A percentile compares a stretch with the other conserved stretches of the same genome.
phyloP scores from a whole-genome alignment of 768 basidiomycete species.

The Clathrus columnatus region DNA sequence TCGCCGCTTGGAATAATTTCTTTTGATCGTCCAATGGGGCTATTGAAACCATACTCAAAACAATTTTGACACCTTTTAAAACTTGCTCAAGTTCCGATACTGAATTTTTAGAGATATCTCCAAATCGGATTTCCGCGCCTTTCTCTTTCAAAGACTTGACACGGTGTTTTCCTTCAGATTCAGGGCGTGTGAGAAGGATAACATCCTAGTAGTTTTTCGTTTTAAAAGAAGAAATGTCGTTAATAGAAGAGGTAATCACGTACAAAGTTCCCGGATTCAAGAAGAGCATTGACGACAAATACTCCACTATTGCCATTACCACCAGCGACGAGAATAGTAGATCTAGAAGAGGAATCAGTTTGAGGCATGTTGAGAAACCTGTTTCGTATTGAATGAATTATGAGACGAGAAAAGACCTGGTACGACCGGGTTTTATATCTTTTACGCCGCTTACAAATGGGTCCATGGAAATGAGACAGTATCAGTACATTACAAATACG shows the following conservation, averaged over 20 bases:
- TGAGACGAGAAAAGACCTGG: no score
- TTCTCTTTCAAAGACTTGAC: slow-evolving; percentile 5
- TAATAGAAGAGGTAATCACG: not conserved
- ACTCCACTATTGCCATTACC: slow-evolving; percentile 17
- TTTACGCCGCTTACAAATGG: no score
- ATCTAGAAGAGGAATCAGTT: not conserved
- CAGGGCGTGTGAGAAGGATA: slow-evolving; percentile 8
- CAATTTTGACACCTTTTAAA: slow-evolving; percentile 13
- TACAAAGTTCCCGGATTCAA: slow-evolving; percentile 15
- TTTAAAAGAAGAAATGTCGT: no score
- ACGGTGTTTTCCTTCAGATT: slow-evolving; percentile 14
- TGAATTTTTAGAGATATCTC: slow-evolving; percentile 12
- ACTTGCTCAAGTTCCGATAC: slow-evolving; percentile 12
- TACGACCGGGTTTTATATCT: no score
- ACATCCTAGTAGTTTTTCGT: not conserved
- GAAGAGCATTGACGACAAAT: slow-evolving; percentile 14
- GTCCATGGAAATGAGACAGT: no score
- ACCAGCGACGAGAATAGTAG: slow-evolving; percentile 17
- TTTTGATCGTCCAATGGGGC: slow-evolving; percentile 11
- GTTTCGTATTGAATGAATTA: no score
- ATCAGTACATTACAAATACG: no score
- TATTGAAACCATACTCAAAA: not conserved
- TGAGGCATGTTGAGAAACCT: not conserved
- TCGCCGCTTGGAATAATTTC: slow-evolving; percentile 15
- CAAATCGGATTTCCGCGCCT: slow-evolving; percentile 17